phyloP scores from a whole-genome alignment of 2,329 filamentous ascomycete genomes.

The Clonostachys solani region DNA sequence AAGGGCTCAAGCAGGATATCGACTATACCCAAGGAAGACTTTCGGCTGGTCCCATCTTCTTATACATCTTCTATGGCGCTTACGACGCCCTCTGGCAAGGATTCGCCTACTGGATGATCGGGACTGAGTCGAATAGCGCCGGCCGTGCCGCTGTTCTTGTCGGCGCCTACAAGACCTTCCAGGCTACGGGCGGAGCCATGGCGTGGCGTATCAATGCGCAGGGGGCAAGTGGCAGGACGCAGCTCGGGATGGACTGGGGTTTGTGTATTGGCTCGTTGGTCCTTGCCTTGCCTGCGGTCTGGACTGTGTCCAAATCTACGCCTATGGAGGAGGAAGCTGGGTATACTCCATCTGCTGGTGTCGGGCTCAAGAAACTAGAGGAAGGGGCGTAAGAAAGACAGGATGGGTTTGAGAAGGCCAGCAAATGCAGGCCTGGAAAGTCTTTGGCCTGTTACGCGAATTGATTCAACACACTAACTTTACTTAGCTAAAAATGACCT shows the following conservation, averaged over 20 bases:
- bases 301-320: constrained; percentile 24
- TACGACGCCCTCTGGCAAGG: constrained; percentile 67
- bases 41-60: constrained; percentile 59
- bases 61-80: constrained; percentile 68
- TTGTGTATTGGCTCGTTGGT: constrained; percentile 36
- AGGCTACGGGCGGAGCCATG: constrained; percentile 36
- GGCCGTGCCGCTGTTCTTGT: constrained; percentile 35
- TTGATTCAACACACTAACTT: too few relatives aligned
- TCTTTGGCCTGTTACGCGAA: too few relatives aligned
- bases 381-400: background rate
- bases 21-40: constrained; percentile 40
- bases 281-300: constrained; percentile 34
- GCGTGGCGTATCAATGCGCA: constrained; percentile 37
- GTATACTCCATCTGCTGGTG: constrained; percentile 5
- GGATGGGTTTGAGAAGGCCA: too few relatives aligned
- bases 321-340: constrained; percentile 15
- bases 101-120: constrained; percentile 58
- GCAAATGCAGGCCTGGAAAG: too few relatives aligned
- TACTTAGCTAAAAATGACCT: too few relatives aligned
- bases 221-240: constrained; percentile 25
- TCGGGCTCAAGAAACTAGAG: background rate
- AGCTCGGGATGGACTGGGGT: constrained; percentile 40
- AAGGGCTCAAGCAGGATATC: constrained; percentile 34
- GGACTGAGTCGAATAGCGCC: constrained; percentile 35
- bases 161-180: constrained; percentile 40